Percentiles rank a stretch among this genome's conserved stretches.
Conservation (phyloP, 306 rosid genomes). For the Castanospermum australe region DNA sequence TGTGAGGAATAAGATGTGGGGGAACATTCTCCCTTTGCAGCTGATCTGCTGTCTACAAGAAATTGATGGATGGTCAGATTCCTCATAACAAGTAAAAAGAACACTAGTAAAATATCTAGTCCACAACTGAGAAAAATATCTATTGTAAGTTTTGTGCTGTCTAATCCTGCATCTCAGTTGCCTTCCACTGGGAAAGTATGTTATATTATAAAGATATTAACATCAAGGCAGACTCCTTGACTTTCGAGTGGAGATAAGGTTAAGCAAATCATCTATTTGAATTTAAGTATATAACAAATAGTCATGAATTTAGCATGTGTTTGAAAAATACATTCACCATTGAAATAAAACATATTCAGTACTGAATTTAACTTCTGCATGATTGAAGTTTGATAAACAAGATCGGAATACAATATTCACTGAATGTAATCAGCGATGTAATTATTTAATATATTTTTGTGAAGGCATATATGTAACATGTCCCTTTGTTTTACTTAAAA, state of each 20-base stretch:
- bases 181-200: not conserved
- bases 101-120: not conserved
- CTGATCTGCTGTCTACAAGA: constrained; percentile 66
- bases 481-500: no score
- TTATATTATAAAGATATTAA: not conserved
- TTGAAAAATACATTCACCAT: no score
- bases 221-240: not conserved
- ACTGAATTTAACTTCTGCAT: no score
- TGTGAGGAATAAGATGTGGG: constrained; percentile 74
- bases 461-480: no score
- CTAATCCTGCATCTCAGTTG: not conserved
- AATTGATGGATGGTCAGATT: constrained; percentile 20
- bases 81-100: constrained; percentile 1
- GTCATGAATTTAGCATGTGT: not conserved
- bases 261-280: not conserved
- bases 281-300: not conserved
- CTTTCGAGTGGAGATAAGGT: not conserved
- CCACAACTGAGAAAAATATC: not conserved
- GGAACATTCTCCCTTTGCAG: constrained; percentile 78
- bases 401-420: no score
- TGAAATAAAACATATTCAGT: no score
- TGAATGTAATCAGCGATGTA: no score
- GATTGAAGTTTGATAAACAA: no score
- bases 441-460: no score
- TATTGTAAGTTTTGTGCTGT: not conserved